phyloP scores from a whole-genome alignment of 2,329 filamentous ascomycete genomes.

The Aspergillus thermomutatus region DNA sequence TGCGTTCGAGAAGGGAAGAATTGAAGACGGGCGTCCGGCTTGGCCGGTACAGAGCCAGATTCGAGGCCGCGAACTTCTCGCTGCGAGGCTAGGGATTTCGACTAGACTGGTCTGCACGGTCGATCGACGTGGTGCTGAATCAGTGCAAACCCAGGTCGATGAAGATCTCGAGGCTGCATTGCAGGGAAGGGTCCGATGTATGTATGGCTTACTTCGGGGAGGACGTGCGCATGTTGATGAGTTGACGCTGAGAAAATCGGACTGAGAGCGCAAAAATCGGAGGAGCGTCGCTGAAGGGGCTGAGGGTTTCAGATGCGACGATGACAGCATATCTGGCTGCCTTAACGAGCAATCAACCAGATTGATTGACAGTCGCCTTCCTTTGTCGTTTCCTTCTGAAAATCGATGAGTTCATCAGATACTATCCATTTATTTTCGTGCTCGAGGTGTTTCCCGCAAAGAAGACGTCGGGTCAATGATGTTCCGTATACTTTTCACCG shows the following conservation, averaged over 20 bases:
- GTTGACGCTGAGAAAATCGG: slow-evolving; percentile 55
- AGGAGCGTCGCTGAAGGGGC: slow-evolving; percentile 59
- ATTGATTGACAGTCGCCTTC: slow-evolving; percentile 2
- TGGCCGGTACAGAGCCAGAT: slow-evolving; percentile 4
- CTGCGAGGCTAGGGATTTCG: slow-evolving; percentile 13
- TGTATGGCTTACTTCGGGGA: slow-evolving; percentile 10
- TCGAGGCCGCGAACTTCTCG: slow-evolving; percentile 13
- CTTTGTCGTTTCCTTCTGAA: neutral
- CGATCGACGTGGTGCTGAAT: slow-evolving; percentile 18
- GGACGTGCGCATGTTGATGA: slow-evolving; percentile 22
- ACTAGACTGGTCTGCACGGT: slow-evolving; percentile 31
- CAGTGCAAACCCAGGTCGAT: slow-evolving; percentile 21
- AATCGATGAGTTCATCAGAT: neutral
- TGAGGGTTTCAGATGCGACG: slow-evolving; percentile 31
- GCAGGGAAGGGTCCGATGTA: slow-evolving; percentile 11
- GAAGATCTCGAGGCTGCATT: slow-evolving; percentile 13
- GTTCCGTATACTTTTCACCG: neutral
- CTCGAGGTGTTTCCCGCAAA: neutral
- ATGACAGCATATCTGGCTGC: slow-evolving; percentile 36
- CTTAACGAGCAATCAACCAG: slow-evolving; percentile 9
- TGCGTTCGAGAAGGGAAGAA: slow-evolving; percentile 6
- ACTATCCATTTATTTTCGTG: slow-evolving; percentile 1
- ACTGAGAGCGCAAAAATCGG: slow-evolving; percentile 69
- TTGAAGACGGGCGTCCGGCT: slow-evolving; percentile 2
- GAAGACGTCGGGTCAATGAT: neutral